Conservation (phyloP, 768 basidiomycete genomes). For the Lyophyllum semitale region DNA sequence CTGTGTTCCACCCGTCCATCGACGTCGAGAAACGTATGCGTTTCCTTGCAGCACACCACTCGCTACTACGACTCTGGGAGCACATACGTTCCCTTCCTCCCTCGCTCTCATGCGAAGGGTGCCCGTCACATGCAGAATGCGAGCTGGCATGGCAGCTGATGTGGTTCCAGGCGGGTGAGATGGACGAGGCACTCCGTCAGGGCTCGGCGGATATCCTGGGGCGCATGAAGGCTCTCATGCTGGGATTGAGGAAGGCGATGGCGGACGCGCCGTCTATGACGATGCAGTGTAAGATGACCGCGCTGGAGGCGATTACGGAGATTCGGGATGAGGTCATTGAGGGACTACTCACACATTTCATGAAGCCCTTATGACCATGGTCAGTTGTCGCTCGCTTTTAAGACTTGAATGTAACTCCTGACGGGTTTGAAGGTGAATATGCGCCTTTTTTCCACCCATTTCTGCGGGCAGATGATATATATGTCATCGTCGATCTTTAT, state of each 20-base stretch:
- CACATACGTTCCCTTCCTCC: conserved; percentile 50
- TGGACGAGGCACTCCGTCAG: conserved; percentile 43
- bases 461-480: neutral
- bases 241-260: conserved; percentile 36
- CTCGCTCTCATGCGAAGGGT: conserved; percentile 38
- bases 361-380: conserved; percentile 16
- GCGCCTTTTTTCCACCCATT: neutral
- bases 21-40: conserved; percentile 42
- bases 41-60: conserved; percentile 58
- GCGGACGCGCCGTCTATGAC: conserved; percentile 35
- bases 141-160: conserved; percentile 48
- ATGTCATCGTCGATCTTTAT: neutral
- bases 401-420: neutral
- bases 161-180: conserved; percentile 52
- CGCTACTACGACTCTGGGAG: conserved; percentile 58
- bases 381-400: neutral
- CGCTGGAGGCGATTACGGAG: conserved; percentile 42
- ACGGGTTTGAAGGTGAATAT: neutral
- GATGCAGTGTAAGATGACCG: conserved; percentile 44
- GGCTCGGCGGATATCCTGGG: conserved; percentile 61
- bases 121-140: conserved; percentile 54
- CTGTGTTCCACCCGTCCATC: conserved; percentile 29
- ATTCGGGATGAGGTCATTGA: conserved; percentile 43
- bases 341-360: conserved; percentile 40
- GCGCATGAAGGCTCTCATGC: conserved; percentile 47